A percentile compares a stretch with the other conserved stretches of the same genome.
These are phyloP conservation scores for Mycena vulgaris DNA, from an alignment of 768 basidiomycete genomes.

Conservation along the genomic window DNA sequence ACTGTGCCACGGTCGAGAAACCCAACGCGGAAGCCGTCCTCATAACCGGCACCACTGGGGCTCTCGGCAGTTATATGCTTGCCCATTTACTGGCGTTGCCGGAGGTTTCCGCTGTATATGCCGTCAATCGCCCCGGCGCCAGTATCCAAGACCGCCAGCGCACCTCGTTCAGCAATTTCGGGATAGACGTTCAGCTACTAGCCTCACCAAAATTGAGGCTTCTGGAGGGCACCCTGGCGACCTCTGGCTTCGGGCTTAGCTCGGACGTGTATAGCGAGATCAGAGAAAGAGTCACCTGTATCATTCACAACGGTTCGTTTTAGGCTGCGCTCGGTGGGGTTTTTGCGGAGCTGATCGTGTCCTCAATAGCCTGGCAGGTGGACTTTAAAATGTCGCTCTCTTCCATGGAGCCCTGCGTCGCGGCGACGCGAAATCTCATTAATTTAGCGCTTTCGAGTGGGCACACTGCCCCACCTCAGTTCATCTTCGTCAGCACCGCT, in stretches of 20 bases:
- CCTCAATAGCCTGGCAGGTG: slow-evolving; percentile 52
- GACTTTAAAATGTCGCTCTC: slow-evolving; percentile 52
- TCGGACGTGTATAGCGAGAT: slow-evolving; percentile 33
- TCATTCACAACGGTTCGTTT: slow-evolving; percentile 51
- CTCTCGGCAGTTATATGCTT: slow-evolving; percentile 50
- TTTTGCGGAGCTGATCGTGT: too few species aligned
- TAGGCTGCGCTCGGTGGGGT: slow-evolving; percentile 1
- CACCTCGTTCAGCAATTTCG: slow-evolving; percentile 42
- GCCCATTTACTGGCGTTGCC: slow-evolving; percentile 40
- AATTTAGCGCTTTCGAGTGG: slow-evolving; percentile 51
- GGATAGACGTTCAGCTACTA: slow-evolving; percentile 39
- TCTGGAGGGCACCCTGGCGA: slow-evolving; percentile 41
- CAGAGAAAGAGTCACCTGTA: slow-evolving; percentile 38
- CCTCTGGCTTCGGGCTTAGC: slow-evolving; percentile 29
- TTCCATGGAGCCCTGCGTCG: slow-evolving; percentile 50
- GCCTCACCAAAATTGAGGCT: slow-evolving; percentile 44
- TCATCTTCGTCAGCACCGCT: slow-evolving; percentile 53
- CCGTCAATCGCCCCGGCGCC: slow-evolving; percentile 43
- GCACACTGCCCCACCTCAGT: slow-evolving; percentile 40
- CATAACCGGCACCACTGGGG: slow-evolving; percentile 54
- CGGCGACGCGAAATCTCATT: slow-evolving; percentile 47
- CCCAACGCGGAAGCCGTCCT: slow-evolving; percentile 37
- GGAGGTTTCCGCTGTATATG: slow-evolving; percentile 45
- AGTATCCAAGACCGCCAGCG: slow-evolving; percentile 50
- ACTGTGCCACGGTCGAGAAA: not conserved